Base-by-base conservation (phyloP, 169 alveolate genomes). In the Cryptosporidium baileyi region DNA sequence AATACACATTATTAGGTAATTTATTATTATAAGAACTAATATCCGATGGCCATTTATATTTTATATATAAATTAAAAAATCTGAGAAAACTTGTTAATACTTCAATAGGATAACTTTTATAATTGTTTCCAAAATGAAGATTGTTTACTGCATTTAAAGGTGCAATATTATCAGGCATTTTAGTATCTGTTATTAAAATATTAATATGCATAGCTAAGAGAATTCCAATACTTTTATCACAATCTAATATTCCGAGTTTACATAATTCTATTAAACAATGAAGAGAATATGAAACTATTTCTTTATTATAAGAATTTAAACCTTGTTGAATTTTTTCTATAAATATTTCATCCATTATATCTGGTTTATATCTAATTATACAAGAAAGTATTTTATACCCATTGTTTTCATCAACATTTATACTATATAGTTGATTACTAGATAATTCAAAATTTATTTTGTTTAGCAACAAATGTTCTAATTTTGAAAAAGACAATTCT, bases 221-320 rank as follows among this genome's bases (percentile, higher is more conserved):
- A 11, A 74, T 74, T 57, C 34, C 24, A 45, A 74, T 34, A 32
- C 74, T 40, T 54, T 74, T 74, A 30, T 74, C 85, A 26, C 24
- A 74, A 34, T 74, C 85, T 19, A 74, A 26, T 5, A 74, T 54
- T 38, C 54, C 85, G 24, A 51, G 36, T 74, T 74, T 74, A 19
- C 85, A 74, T 9, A 74, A 41, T 57, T 74, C 85, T 1, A 57
- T 74, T 19, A 74, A 57, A 38, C 85, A 74, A 74, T 74, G 85
- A 54, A 74, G 65, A 17, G 85, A 74, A 40, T 22, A 36, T 5
- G 85, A 54, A 54, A 74, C 85, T n/a, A 74, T 40, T 11, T 22
- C 13, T 74, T 34, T 34, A 34, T 74, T 51, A 8, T 11, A 38
- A 5, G 85, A 74, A 1, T 54, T 51, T 32, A 74, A 57, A 13